A percentile compares a stretch with the other conserved stretches of the same genome.
Conservation (phyloP, 2,329 filamentous ascomycete genomes). For the Cladosporium sp. region DNA sequence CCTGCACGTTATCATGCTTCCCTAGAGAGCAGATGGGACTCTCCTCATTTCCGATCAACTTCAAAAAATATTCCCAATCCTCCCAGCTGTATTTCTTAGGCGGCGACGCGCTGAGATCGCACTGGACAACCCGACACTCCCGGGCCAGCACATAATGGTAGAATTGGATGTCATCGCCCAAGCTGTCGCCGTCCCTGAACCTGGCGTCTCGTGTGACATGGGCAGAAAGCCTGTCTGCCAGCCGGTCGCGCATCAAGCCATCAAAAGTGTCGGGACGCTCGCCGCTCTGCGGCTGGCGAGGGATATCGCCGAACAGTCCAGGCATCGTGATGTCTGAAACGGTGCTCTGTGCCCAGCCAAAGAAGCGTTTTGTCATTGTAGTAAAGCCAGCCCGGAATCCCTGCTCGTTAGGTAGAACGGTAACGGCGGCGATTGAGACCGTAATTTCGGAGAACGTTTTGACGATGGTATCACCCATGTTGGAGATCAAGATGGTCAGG, state of each 20-base stretch:
- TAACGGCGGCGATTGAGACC: slow-evolving; percentile 56
- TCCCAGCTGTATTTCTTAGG: slow-evolving; percentile 38
- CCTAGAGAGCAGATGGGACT: slow-evolving; percentile 25
- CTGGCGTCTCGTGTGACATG: slow-evolving; percentile 1
- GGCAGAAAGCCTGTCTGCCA: slow-evolving; percentile 28
- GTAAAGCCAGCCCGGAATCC: slow-evolving; percentile 40
- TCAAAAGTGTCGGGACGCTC: not conserved
- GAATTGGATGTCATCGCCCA: slow-evolving; percentile 52
- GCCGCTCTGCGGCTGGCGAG: not conserved
- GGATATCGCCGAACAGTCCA: slow-evolving; percentile 12
- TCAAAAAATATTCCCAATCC: slow-evolving; percentile 52
- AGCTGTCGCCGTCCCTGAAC: slow-evolving; percentile 39
- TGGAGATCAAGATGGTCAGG: slow-evolving; percentile 55
- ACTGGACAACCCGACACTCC: slow-evolving; percentile 46
- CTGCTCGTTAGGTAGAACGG: slow-evolving; percentile 54
- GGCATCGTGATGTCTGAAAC: slow-evolving; percentile 5
- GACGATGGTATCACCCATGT: slow-evolving; percentile 58
- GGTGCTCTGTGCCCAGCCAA: not conserved
- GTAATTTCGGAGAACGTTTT: slow-evolving; percentile 56
- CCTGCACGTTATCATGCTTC: slow-evolving; percentile 18
- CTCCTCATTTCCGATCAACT: slow-evolving; percentile 49
- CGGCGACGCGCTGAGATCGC: slow-evolving; percentile 42
- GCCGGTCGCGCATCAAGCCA: slow-evolving; percentile 23
- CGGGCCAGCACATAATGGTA: slow-evolving; percentile 51
- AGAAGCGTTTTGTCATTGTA: not conserved